phyloP scores from a whole-genome alignment of 1,139 yeast species.

The Saccharomyces hybrid region DNA sequence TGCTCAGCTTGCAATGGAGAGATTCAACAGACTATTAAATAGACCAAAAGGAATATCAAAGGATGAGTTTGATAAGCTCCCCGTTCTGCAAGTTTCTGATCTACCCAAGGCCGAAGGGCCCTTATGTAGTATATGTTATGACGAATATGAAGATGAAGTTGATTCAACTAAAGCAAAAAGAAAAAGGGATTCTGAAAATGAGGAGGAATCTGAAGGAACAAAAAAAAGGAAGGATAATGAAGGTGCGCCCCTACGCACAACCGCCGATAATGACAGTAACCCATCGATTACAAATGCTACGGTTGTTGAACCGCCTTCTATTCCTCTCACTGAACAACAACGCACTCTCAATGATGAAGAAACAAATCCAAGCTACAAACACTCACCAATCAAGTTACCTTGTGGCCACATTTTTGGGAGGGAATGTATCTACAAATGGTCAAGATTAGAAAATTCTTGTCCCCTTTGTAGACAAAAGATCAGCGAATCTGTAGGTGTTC shows the following conservation, averaged over 20 bases:
- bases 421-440: slow-evolving; percentile 71
- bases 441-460: slow-evolving; percentile 58
- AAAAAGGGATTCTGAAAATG: slow-evolving; percentile 15
- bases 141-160: slow-evolving; percentile 37
- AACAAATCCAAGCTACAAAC: slow-evolving; percentile 38
- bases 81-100: slow-evolving; percentile 28
- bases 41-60: slow-evolving; percentile 45
- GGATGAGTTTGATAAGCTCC: slow-evolving; percentile 46
- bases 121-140: slow-evolving; percentile 65
- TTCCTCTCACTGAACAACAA: slow-evolving; percentile 2
- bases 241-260: slow-evolving; percentile 10
- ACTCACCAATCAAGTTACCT: slow-evolving; percentile 64
- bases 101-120: slow-evolving; percentile 33
- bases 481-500: slow-evolving; percentile 31
- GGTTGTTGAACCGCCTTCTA: slow-evolving; percentile 2
- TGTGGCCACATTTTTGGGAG: slow-evolving; percentile 77
- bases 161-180: slow-evolving; percentile 11
- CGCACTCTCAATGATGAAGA: slow-evolving; percentile 9
- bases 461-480: slow-evolving; percentile 63
- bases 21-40: slow-evolving; percentile 42
- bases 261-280: slow-evolving; percentile 1
- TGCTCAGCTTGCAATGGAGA: slow-evolving; percentile 60
- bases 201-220: slow-evolving; percentile 17
- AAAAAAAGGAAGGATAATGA: slow-evolving; percentile 15
- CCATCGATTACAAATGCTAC: slow-evolving; percentile 1